These are phyloP conservation scores for Sporothrix phasma DNA, from an alignment of 2,329 filamentous ascomycete species.

Conservation along the genomic window DNA sequence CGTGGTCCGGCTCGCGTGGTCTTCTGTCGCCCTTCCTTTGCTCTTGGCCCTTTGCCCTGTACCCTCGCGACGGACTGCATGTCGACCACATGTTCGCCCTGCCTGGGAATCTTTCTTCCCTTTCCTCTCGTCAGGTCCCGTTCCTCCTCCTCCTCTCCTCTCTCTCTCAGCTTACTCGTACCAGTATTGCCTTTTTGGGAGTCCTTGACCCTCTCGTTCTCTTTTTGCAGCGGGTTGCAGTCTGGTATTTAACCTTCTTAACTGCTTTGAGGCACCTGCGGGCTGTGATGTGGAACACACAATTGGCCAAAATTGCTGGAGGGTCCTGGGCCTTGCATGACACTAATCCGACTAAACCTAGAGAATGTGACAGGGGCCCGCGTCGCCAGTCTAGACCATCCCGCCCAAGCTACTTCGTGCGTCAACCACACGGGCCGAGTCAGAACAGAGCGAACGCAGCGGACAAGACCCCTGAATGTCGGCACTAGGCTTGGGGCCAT, in stretches of 20 bases:
- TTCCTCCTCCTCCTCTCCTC: no score
- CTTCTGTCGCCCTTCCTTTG: neutral
- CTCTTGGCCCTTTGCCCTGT: neutral
- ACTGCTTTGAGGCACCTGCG: conserved; percentile 4
- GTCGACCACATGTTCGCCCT: neutral
- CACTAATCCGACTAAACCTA: neutral
- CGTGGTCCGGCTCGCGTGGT: no score
- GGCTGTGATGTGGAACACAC: conserved; percentile 5
- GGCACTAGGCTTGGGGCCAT: neutral
- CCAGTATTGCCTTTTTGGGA: neutral
- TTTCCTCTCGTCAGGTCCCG: neutral
- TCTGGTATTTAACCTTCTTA: neutral
- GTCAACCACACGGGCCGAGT: no score
- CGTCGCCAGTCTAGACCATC: conserved; percentile 2
- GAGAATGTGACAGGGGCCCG: neutral
- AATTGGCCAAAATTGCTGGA: neutral
- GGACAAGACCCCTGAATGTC: neutral
- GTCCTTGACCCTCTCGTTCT: no score
- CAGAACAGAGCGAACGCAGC: no score
- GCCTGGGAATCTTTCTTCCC: neutral
- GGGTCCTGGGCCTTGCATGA: neutral
- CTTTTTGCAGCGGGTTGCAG: no score
- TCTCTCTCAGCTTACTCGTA: neutral
- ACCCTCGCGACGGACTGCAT: neutral
- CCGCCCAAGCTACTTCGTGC: no score